Evolutionary conservation across 345 rosid species (phyloP).

Genomic region (Brassica rapa): DNA sequence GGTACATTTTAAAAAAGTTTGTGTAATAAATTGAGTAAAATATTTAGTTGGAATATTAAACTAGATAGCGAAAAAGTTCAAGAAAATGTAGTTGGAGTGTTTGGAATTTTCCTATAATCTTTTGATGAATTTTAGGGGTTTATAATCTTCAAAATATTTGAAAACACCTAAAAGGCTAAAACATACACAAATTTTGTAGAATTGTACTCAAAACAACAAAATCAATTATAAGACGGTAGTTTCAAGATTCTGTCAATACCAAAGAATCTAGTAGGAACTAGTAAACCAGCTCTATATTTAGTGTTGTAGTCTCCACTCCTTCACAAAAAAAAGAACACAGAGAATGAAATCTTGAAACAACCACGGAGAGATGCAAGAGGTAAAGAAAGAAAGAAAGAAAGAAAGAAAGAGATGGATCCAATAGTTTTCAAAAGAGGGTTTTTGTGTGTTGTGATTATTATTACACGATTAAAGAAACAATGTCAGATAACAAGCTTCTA

Average conservation of each 20-base stretch:
- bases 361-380: not conserved
- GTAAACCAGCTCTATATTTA: not conserved
- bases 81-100: too few species aligned
- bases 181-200: not conserved
- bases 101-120: too few species aligned
- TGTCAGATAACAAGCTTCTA: not conserved
- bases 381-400: not conserved
- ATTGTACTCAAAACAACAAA: not conserved
- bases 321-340: not conserved
- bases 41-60: too few species aligned
- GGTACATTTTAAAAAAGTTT: too few species aligned
- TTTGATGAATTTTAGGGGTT: too few species aligned
- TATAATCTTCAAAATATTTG: too few species aligned
- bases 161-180: too few species aligned
- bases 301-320: not conserved
- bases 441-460: not conserved
- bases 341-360: not conserved
- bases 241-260: not conserved
- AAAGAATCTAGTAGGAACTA: not conserved
- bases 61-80: too few species aligned
- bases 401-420: not conserved
- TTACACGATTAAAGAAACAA: not conserved
- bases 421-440: not conserved
- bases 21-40: too few species aligned
- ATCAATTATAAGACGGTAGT: not conserved